These are phyloP conservation scores for Entamoeba histolytica DNA, from an alignment of 208 protist species.

Conservation along the genomic window DNA sequence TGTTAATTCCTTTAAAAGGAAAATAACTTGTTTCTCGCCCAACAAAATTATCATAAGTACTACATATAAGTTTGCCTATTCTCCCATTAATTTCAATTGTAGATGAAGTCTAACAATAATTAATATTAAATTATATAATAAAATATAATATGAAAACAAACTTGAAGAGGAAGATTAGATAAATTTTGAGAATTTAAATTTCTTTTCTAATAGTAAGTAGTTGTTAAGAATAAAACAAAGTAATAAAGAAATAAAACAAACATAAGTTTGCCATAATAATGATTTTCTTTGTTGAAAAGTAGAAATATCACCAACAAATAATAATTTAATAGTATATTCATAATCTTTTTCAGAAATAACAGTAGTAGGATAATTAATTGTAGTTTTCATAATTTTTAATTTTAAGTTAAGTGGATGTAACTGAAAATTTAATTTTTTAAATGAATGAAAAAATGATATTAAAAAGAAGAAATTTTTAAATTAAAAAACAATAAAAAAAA, in stretches of 20 bases:
- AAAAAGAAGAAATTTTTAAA: no score
- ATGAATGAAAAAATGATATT: no score
- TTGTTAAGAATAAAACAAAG: no score
- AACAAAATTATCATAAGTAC: neutral
- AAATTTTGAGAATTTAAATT: neutral
- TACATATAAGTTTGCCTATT: neutral
- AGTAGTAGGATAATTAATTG: neutral
- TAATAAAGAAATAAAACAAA: neutral
- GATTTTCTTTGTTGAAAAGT: neutral
- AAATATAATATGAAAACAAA: neutral
- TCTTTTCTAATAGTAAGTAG: neutral
- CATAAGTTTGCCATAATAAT: neutral
- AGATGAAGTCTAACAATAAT: neutral
- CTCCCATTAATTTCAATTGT: neutral
- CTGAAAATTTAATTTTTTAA: no score
- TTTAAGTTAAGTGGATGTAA: neutral
- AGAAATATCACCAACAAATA: neutral
- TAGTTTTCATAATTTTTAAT: neutral
- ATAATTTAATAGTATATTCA: neutral
- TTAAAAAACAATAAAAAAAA: no score
- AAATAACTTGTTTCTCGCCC: neutral
- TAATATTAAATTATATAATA: neutral
- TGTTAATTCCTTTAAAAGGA: neutral
- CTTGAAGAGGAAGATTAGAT: neutral
- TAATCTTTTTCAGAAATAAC: neutral